phyloP scores from a whole-genome alignment of 345 rosid species.

The Lenwebbia sp. region DNA sequence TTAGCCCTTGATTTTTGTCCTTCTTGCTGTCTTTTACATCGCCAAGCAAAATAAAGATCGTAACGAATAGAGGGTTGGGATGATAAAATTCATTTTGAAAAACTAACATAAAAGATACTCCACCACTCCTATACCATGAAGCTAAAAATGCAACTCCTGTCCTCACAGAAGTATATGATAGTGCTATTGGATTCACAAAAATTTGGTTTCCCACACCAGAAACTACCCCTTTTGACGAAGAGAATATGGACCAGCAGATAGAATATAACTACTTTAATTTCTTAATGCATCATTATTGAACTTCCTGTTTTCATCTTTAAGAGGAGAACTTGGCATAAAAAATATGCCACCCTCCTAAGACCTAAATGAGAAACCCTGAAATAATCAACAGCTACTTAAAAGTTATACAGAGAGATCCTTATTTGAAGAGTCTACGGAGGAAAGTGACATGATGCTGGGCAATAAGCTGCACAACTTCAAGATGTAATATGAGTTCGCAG shows the following conservation, averaged over 20 bases:
- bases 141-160: neutral
- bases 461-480: neutral
- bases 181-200: neutral
- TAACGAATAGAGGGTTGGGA: too few species aligned
- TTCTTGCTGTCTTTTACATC: neutral
- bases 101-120: neutral
- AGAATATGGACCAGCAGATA: neutral
- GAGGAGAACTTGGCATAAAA: neutral
- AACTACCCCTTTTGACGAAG: neutral
- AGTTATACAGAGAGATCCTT: neutral
- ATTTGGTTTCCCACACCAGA: neutral
- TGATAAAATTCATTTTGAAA: too few species aligned
- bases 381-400: neutral
- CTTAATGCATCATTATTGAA: neutral
- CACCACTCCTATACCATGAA: neutral
- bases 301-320: neutral
- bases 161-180: neutral
- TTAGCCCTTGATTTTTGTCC: neutral
- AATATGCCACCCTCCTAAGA: neutral
- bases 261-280: neutral
- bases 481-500: neutral
- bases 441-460: neutral
- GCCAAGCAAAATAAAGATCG: neutral
- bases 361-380: neutral
- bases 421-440: neutral